Evolutionary conservation across 768 basidiomycete species (phyloP), one percentile per base, ranked within the genome.

Genomic region (Russula sp.): DNA sequence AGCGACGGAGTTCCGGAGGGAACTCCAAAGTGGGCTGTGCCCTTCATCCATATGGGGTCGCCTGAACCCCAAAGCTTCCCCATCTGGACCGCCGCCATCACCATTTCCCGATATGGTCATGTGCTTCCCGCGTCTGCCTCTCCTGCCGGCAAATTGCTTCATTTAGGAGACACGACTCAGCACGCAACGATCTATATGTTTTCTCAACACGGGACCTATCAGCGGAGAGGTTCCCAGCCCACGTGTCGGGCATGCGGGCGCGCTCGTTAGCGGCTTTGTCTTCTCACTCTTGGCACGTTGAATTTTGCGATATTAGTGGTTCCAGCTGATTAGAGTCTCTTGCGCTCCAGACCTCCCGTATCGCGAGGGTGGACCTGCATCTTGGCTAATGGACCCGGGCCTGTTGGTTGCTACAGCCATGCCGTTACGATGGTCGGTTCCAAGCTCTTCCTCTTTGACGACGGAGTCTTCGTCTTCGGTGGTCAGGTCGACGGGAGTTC

Each of bases 21-120:
- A n/a, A n/a, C n/a, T n/a, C n/a, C n/a, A n/a, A n/a, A n/a, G n/a
- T n/a, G n/a, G n/a, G n/a, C n/a, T n/a, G n/a, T n/a, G n/a, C n/a
- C n/a, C n/a, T n/a, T n/a, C n/a, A n/a, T 24, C 82, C 84, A n/a
- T n/a, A n/a, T n/a, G n/a, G n/a, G n/a, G n/a, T n/a, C n/a, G n/a
- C n/a, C n/a, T n/a, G n/a, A n/a, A 0, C 87, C 91, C 3, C 89
- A 90, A 0, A 77, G 83, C 14, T n/a, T 74, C 84, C n/a, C 82
- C 88, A 10, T 83, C 83, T 0, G 77, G 83, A 1, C 85, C 87
- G 2, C 92, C 92, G 0, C 88, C 92, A 0, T 87, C 88, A 1
- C 96, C 96, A 0, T 98, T 98, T 75, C 96, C 28, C 87, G 96
- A 48, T 99, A 98, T 72, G 97, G 96, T 28, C 92, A 97, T 72